These are phyloP conservation scores for Geoglossum cookeanum DNA, from an alignment of 2,329 filamentous ascomycete genomes.

Conservation along the genomic window DNA sequence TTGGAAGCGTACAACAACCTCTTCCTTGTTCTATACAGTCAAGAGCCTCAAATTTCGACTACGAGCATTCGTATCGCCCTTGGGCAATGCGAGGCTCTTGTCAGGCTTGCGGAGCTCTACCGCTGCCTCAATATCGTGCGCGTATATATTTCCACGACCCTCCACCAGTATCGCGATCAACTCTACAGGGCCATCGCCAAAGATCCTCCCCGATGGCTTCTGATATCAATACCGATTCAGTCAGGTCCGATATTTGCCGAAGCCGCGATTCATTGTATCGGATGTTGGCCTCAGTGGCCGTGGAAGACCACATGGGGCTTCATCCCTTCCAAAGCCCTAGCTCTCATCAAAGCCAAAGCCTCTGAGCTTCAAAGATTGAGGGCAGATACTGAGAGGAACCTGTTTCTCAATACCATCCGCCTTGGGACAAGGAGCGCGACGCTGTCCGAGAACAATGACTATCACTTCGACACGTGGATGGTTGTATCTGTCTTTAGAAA, in stretches of 20 bases:
- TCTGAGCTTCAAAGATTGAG: constrained; percentile 9
- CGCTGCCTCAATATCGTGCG: constrained; percentile 12
- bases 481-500: constrained; percentile 17
- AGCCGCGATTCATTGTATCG: constrained; percentile 19
- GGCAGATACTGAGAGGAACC: constrained; percentile 11
- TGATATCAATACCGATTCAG: constrained; percentile 15
- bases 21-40: constrained; percentile 14
- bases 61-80: constrained; percentile 11
- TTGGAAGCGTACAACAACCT: constrained; percentile 8
- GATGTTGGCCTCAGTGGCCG: constrained; percentile 14
- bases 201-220: constrained; percentile 18
- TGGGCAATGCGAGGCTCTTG: constrained; percentile 13
- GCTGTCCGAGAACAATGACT: constrained; percentile 2
- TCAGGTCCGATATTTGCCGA: constrained; percentile 18
- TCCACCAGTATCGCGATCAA: constrained; percentile 13
- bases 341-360: constrained; percentile 10
- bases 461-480: constrained; percentile 14
- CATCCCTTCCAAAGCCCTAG: constrained; percentile 6
- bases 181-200: constrained; percentile 16
- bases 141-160: constrained; percentile 11
- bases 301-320: constrained; percentile 9
- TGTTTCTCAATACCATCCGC: constrained; percentile 13
- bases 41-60: constrained; percentile 9
- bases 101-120: constrained; percentile 13
- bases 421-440: background rate